These are phyloP conservation scores for Jacaranda mimosifolia DNA, from an alignment of 257 asterid genomes.

Conservation along the genomic window DNA sequence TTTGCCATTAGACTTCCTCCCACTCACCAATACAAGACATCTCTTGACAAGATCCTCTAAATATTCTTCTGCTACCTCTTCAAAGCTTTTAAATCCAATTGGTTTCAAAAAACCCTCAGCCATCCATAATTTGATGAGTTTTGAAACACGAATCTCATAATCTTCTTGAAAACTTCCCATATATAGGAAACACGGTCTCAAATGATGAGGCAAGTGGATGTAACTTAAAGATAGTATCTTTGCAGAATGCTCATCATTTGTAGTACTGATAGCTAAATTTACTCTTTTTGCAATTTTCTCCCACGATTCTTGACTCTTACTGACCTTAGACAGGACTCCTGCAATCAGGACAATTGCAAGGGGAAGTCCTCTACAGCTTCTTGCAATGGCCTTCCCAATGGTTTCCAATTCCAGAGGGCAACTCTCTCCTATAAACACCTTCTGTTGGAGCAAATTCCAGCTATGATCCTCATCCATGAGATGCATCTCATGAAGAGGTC, in stretches of 20 bases:
- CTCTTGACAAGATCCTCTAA: background rate
- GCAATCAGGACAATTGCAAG: constrained; percentile 18
- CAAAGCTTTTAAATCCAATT: background rate
- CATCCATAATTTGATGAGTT: background rate
- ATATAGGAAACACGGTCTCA: background rate
- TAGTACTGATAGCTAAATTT: background rate
- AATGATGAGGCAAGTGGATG: constrained; percentile 10
- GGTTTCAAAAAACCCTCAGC: constrained; percentile 5
- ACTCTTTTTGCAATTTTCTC: background rate
- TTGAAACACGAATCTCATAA: background rate
- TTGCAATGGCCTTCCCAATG: constrained; percentile 18
- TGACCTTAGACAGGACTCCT: background rate
- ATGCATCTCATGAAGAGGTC: too few relatives aligned
- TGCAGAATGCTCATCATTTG: background rate
- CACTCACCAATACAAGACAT: background rate
- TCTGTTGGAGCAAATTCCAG: background rate
- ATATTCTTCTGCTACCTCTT: background rate
- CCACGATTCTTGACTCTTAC: background rate
- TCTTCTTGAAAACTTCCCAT: background rate
- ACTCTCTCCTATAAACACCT: background rate
- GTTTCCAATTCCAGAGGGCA: background rate
- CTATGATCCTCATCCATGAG: background rate
- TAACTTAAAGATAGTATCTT: background rate
- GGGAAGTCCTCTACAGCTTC: constrained; percentile 21
- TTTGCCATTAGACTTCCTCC: background rate